phyloP scores from a whole-genome alignment of 2,329 filamentous ascomycete genomes.

The Cladosporium sphaerospermum region DNA sequence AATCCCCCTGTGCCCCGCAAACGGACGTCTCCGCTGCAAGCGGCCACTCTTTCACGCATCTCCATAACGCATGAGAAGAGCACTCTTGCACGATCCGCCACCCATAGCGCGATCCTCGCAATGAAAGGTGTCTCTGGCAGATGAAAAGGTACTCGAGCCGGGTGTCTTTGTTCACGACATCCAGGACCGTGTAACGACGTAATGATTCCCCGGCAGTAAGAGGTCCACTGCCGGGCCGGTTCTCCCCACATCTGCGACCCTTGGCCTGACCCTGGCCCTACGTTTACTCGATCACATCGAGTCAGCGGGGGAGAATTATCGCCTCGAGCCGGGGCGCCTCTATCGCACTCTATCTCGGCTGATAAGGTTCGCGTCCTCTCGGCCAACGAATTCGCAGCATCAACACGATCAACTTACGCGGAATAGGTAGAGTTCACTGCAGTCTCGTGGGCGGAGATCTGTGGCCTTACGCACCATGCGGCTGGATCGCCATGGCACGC shows the following conservation, averaged over 20 bases:
- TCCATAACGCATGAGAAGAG: too few species aligned
- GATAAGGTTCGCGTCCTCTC: conserved; percentile 12
- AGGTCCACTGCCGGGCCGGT: too few species aligned
- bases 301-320: conserved; percentile 12
- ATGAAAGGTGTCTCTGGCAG: too few species aligned
- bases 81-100: too few species aligned
- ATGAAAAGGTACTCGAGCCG: too few species aligned
- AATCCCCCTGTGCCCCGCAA: neutral
- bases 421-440: neutral
- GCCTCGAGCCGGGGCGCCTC: neutral
- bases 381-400: neutral
- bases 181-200: too few species aligned
- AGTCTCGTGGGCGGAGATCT: neutral
- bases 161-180: too few species aligned
- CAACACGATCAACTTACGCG: neutral
- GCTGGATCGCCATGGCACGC: neutral
- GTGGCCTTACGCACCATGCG: neutral
- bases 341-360: conserved; percentile 11
- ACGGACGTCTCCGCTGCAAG: neutral
- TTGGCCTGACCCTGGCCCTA: too few species aligned
- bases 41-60: too few species aligned
- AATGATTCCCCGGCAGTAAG: too few species aligned
- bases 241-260: too few species aligned
- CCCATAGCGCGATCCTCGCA: too few species aligned
- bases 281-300: conserved; percentile 21